phyloP scores from a whole-genome alignment of 306 rosid species.

The Acacia crassicarpa region DNA sequence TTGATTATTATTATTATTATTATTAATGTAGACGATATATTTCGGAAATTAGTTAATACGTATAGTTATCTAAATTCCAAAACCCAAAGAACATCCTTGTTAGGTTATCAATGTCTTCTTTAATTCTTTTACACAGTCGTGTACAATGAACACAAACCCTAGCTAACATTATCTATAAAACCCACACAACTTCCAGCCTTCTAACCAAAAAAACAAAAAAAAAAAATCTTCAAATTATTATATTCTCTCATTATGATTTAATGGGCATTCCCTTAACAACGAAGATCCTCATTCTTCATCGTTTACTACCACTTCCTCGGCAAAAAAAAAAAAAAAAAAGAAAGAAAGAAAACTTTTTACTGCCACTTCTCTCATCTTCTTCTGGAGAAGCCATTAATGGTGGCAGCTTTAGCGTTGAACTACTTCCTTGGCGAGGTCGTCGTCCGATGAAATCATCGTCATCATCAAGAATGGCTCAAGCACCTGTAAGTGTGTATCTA shows the following conservation, averaged over 20 bases:
- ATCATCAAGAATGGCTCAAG: background rate
- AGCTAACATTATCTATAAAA: background rate
- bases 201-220: background rate
- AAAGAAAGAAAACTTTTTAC: background rate
- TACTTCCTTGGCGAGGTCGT: constrained; percentile 3
- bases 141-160: background rate
- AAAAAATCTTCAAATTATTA: too few relatives aligned
- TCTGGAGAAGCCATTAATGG: background rate
- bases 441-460: background rate
- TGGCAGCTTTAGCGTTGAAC: constrained; percentile 36
- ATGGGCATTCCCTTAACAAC: background rate
- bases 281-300: constrained; percentile 14
- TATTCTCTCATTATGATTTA: background rate
- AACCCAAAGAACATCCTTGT: background rate
- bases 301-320: too few relatives aligned
- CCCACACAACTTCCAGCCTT: background rate
- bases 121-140: background rate
- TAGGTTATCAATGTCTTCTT: background rate
- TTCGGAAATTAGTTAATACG: background rate
- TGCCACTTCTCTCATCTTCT: background rate
- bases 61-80: background rate
- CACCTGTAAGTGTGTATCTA: constrained; percentile 1
- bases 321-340: too few relatives aligned
- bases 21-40: background rate
- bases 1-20: background rate